Evolutionary conservation across 257 asterid species (phyloP), one percentile per base, ranked within the genome.

Genomic region (Solanum commersonii): DNA sequence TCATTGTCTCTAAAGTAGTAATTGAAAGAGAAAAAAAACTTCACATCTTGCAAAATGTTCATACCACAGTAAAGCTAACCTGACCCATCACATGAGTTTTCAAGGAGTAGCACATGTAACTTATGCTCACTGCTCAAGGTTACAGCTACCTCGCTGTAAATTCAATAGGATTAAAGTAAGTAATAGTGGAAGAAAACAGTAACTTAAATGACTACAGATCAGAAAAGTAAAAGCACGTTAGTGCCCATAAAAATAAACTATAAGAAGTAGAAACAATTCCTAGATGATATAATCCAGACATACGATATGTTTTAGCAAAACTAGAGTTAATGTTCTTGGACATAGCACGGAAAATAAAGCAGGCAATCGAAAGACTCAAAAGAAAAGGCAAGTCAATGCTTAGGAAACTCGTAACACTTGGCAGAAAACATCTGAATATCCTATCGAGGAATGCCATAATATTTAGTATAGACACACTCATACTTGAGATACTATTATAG

Each of bases 21-120:
- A 84, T 63, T 71, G 9, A 87, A 90, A 56, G 68, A 87, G 22
- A 16, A 78, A 42, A 22, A 85, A 85, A 85, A 40, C 81, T 87
- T 86, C 78, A 86, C 77, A 85, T 86, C 88, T 87, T 82, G 83
- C 77, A 89, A 89, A 91, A 84, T 88, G 94, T 89, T 93, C 96
- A 90, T 92, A 93, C 94, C 95, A 93, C 92, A 91, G 89, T 88
- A 89, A 91, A 93, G 93, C 96, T 93, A 93, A 94, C 95, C 96
- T 93, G 94, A 89, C 91, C 93, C 92, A 90, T 90, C 90, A 87
- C 91, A 85, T 86, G 91, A 87, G 65, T 90, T 87, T 22, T 73
- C 86, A 87, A 89, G n/a, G 35, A 89, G 92, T 52, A 92, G 79
- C 86, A 91, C 86, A 70, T 90, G 83, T 76, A 90, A 68, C 92